Evolutionary conservation across 352 stramenopile genomes (phyloP), one percentile per base, ranked within the genome.

Genomic region (Phytophthora brassicae): DNA sequence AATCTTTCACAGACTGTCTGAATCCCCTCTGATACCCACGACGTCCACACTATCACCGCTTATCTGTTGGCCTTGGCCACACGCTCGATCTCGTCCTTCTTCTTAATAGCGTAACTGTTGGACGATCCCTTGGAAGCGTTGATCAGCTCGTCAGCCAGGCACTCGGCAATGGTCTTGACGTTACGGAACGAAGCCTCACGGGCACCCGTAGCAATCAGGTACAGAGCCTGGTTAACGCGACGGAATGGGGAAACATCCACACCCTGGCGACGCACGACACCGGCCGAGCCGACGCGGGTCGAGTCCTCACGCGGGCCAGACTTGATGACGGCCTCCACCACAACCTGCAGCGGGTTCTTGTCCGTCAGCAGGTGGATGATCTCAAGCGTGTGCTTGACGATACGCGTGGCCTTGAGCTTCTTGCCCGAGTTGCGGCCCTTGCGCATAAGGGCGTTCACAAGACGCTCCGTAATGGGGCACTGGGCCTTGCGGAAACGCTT

Each of bases 1-100:
- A 26, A 42, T 54, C 35, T 29, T 31, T 22, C 17, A n/a, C 51
- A 60, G 38, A 47, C 33, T 26, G 38, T 53, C 16, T n/a, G n/a
- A 49, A n/a, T 6, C 53, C 17, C 31, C 39, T 24, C 33, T 28
- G 39, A 31, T 17, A 68, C 9, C 61, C 48, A 35, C 51, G 22
- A 74, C 59, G 35, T 42, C 29, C 50, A 47, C 38, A 14, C 13
- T n/a, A 22, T 14, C 17, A 13, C 70, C 58, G 64, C 80, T 99
- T 99, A 99, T 97, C 98, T 97, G 90, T 99, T 99, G 64, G 95
- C 97, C 96, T 99, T 99, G 80, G 97, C 97, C 60, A 99, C 98
- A 97, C 97, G 97, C 92, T 99, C 97, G 77, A 99, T 99, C 83
- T 99, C 98, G 86, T 99, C 98, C 94, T 99, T 99, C 91, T 99